phyloP scores from a whole-genome alignment of 139 green algal genomes.

The Penium margaritaceum region DNA sequence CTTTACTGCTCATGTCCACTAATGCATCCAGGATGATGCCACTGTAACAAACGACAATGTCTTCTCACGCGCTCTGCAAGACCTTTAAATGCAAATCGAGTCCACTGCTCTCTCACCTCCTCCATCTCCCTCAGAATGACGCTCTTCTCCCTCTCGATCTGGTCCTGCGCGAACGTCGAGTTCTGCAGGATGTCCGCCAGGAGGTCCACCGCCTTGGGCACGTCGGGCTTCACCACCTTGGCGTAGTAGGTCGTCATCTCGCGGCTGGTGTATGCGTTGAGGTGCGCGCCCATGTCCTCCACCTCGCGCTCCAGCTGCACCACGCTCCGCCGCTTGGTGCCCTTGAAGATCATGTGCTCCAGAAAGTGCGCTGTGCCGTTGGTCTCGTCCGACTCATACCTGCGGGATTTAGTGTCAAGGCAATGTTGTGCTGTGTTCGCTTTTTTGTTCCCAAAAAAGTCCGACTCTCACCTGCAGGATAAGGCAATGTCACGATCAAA shows the following conservation, averaged over 20 bases:
- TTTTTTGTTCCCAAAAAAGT: no score
- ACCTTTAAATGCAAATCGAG: no score
- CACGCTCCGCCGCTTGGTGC: slow-evolving; percentile 63
- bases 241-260: slow-evolving; percentile 95
- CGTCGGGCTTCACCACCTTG: slow-evolving; percentile 76
- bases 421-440: no score
- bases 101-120: no score
- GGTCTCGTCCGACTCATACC: slow-evolving; percentile 65
- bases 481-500: no score
- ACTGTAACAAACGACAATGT: no score
- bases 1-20: no score
- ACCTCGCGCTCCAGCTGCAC: slow-evolving; percentile 88
- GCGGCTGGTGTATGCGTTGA: slow-evolving; percentile 95
- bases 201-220: slow-evolving; percentile 83
- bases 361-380: slow-evolving; percentile 96
- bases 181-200: slow-evolving; percentile 94
- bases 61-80: no score
- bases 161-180: slow-evolving; percentile 72
- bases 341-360: slow-evolving; percentile 99
- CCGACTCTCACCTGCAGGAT: no score
- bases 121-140: slow-evolving; percentile 97
- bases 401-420: no score
- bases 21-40: no score
- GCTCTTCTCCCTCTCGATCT: slow-evolving; percentile 80
- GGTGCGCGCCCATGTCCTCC: slow-evolving; percentile 93